Percentiles rank a stretch among this genome's conserved stretches.
phyloP scores from a whole-genome alignment of 163 green algal species.

The Scenedesmus sp. region DNA sequence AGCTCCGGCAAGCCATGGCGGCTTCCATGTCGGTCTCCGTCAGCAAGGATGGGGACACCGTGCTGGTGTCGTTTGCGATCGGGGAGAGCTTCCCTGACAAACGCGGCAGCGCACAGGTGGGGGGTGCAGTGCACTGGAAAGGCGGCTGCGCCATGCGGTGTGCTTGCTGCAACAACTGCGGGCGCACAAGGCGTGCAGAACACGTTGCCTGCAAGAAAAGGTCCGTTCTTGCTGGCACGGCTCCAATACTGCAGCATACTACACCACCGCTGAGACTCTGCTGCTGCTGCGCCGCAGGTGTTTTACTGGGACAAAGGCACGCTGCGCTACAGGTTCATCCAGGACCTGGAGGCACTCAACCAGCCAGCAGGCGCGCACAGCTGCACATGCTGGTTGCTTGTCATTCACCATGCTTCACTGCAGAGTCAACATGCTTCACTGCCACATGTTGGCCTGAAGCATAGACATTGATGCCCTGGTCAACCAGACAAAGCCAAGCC shows the following conservation, averaged over 20 bases:
- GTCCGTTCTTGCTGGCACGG: neutral
- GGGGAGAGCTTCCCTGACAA: conserved; percentile 45
- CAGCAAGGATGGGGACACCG: neutral
- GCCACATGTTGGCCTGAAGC: too few relatives aligned
- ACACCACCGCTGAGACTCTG: neutral
- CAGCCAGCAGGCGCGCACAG: conserved; percentile 29
- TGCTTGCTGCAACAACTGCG: neutral
- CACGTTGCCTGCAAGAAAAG: neutral
- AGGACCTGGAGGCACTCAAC: conserved; percentile 38
- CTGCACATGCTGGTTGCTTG: neutral
- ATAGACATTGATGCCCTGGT: too few relatives aligned
- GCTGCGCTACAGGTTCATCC: conserved; percentile 16
- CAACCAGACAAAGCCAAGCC: too few relatives aligned
- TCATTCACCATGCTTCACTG: neutral
- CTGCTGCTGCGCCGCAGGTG: conserved; percentile 16
- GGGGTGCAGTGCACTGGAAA: neutral
- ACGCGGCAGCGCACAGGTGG: conserved; percentile 33
- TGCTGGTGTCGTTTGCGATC: conserved; percentile 31
- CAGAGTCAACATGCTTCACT: too few relatives aligned
- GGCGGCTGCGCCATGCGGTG: neutral
- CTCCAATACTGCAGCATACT: neutral
- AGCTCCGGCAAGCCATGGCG: conserved; percentile 12
- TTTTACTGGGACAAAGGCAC: conserved; percentile 5
- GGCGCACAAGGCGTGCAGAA: neutral
- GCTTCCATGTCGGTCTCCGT: conserved; percentile 31